Base-by-base conservation (phyloP, 2,329 filamentous ascomycete species). In the Cryphonectria japonica region DNA sequence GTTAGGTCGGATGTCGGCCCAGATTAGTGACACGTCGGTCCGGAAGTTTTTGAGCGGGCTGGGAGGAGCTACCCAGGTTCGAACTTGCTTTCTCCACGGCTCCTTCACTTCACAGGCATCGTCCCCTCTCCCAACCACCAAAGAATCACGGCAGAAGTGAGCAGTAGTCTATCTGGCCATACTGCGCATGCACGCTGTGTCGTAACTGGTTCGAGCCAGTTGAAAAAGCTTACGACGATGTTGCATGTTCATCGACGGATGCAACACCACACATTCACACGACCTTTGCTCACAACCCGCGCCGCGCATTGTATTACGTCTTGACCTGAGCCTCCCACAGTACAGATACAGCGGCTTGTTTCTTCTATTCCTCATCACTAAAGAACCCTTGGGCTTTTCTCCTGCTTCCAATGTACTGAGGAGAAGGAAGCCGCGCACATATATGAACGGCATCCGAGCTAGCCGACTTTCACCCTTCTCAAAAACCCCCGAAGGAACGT, bases 31-130 rank as follows among this genome's bases (percentile, higher is more conserved):
- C 54, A 59, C 54, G 54, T 59, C 54, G 54, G 26, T 59, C 13
- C 54, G 54, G 54, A 59, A 59, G 54, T 59, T 59, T 59, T 59
- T 8, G 26, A 32, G 54, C 54, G 54, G 54, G 54, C 54, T 59
- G 54, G 52, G 46, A 9, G 46, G 46, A 50, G 46, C 46, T 19
- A 50, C 46, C 46, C 22, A n/a, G 46, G 46, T 16, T 16, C 46
- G 19, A 50, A 16, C 46, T 8, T 50, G 7, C 19, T 22, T 57
- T 57, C 54, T 19, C 54, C 54, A 57, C 26, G 54, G 13, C 3
- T 57, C 46, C 6, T 50, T 8, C 22, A 39, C 37, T 39, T 50
- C 19, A 2, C 46, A 50, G 46, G 22, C 46, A 16, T 1, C 5
- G 6, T 5, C 43, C 5, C 43, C 16, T 22, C 52, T 57, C 52